These are phyloP conservation scores for Lophium mytilinum DNA, from an alignment of 495 filamentous ascomycete genomes.

Conservation along the genomic window DNA sequence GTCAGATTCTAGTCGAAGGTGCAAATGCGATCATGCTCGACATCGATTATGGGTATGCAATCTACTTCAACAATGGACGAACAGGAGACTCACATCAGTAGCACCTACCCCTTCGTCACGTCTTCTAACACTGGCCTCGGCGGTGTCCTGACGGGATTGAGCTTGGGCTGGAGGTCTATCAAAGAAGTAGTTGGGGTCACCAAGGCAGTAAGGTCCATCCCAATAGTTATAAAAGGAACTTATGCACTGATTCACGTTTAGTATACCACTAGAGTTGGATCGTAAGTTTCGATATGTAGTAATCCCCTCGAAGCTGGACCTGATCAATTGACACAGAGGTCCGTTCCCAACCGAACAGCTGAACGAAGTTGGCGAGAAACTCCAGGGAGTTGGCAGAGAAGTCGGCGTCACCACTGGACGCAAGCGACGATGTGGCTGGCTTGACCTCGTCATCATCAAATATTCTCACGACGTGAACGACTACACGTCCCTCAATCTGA, in stretches of 20 bases:
- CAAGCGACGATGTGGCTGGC: slow-evolving; percentile 77
- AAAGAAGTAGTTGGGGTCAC: slow-evolving; percentile 72
- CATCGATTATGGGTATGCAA: slow-evolving; percentile 55
- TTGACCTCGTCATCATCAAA: slow-evolving; percentile 79
- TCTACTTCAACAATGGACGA: neutral
- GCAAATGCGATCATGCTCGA: slow-evolving; percentile 83
- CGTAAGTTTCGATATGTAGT: slow-evolving; percentile 3
- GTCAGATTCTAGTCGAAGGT: slow-evolving; percentile 72
- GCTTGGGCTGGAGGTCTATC: slow-evolving; percentile 32
- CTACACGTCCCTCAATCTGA: slow-evolving; percentile 62
- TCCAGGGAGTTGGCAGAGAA: slow-evolving; percentile 57
- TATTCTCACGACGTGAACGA: slow-evolving; percentile 46
- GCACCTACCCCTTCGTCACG: slow-evolving; percentile 71
- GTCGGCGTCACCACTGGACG: slow-evolving; percentile 82
- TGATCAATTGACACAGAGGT: slow-evolving; percentile 61
- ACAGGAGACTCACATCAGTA: neutral
- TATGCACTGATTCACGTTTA: neutral
- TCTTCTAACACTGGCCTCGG: slow-evolving; percentile 52
- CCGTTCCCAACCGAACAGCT: slow-evolving; percentile 61
- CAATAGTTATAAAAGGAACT: slow-evolving; percentile 20
- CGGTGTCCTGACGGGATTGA: slow-evolving; percentile 67
- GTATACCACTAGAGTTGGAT: slow-evolving; percentile 44
- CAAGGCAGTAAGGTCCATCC: slow-evolving; percentile 50
- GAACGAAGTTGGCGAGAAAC: slow-evolving; percentile 55
- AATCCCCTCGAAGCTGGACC: neutral